A percentile compares a stretch with the other conserved stretches of the same genome.
phyloP scores from a whole-genome alignment of 202 grass and related monocot species.

The Elaeis oleifera region DNA sequence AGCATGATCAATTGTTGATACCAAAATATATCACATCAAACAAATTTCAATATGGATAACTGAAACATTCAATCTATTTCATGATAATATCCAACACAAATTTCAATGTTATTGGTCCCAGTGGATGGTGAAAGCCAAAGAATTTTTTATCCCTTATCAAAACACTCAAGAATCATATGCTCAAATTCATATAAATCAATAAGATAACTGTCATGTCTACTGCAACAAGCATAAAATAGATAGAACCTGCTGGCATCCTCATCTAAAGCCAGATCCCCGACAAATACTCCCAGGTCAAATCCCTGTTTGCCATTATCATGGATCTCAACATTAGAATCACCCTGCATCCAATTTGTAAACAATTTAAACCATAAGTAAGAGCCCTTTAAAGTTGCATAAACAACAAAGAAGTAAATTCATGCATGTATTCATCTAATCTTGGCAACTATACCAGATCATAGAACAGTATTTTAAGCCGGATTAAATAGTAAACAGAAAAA shows the following conservation, averaged over 20 bases:
- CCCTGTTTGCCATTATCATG: conserved; percentile 49
- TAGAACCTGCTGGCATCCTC: conserved; percentile 71
- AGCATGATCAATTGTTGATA: too few species aligned
- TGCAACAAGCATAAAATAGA: background rate
- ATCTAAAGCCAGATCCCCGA: conserved; percentile 65
- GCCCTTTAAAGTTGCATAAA: too few species aligned
- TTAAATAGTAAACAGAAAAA: too few species aligned
- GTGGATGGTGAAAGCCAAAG: background rate
- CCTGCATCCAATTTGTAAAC: conserved; percentile 31
- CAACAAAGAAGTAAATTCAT: too few species aligned
- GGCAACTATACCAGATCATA: too few species aligned
- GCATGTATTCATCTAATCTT: too few species aligned
- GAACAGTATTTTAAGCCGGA: too few species aligned
- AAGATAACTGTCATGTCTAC: background rate
- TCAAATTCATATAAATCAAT: background rate
- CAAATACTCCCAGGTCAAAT: conserved; percentile 84
- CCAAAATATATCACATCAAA: too few species aligned
- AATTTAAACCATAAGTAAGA: too few species aligned
- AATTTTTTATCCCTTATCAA: background rate
- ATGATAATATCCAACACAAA: too few species aligned
- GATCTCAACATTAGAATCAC: conserved; percentile 13
- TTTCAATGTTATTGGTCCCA: background rate
- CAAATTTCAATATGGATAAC: too few species aligned
- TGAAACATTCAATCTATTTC: too few species aligned
- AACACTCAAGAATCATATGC: background rate